Percentiles rank a stretch among this genome's conserved stretches.
Conservation (phyloP, 495 filamentous ascomycete genomes). For the Penicillium cataractarum region DNA sequence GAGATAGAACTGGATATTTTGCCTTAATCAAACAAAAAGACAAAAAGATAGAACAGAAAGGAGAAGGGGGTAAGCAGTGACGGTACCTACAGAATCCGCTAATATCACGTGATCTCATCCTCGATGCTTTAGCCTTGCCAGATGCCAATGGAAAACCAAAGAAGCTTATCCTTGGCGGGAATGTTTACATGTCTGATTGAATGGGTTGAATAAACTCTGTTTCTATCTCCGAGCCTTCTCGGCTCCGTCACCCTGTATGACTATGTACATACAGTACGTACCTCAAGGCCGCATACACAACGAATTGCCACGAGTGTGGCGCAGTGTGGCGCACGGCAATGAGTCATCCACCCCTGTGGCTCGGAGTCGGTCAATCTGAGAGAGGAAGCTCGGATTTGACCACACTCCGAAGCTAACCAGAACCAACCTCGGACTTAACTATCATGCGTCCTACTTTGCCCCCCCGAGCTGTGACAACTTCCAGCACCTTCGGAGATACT, state of each 20-base stretch:
- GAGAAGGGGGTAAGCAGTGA: not conserved
- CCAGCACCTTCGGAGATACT: slow-evolving; percentile 14
- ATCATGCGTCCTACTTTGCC: slow-evolving; percentile 10
- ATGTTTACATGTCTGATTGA: not conserved
- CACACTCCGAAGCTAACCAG: not conserved
- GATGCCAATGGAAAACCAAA: not conserved
- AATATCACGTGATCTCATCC: not conserved
- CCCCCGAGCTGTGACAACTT: slow-evolving; percentile 14
- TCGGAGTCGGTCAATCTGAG: not conserved
- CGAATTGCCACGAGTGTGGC: slow-evolving; percentile 12
- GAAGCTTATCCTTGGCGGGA: not conserved
- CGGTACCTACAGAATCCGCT: not conserved
- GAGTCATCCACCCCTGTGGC: not conserved
- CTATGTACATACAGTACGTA: not conserved
- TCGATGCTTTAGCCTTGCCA: not conserved
- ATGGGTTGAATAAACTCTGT: no score
- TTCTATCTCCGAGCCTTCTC: not conserved
- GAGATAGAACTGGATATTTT: not conserved
- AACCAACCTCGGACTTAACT: slow-evolving; percentile 11
- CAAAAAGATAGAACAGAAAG: not conserved
- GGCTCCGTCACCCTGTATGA: not conserved
- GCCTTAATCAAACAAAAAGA: no score
- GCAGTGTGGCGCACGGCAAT: slow-evolving; percentile 12
- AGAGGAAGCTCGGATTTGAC: not conserved
- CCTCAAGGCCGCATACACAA: not conserved